phyloP scores from a whole-genome alignment of 2,329 filamentous ascomycete genomes.

The Pezicula carpinea region DNA sequence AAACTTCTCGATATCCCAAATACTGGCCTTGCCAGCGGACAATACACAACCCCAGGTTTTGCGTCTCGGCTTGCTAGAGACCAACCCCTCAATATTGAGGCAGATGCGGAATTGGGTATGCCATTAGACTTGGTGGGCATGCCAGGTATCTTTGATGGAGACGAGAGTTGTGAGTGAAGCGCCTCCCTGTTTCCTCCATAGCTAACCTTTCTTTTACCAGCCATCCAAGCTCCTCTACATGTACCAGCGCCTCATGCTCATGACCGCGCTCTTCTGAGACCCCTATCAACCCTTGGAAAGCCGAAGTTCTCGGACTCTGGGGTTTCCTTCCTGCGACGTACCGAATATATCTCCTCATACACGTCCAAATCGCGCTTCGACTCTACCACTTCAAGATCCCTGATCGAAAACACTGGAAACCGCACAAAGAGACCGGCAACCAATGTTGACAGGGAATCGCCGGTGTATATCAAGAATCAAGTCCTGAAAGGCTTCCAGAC shows the following conservation, averaged over 20 bases:
- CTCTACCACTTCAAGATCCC: conserved; percentile 47
- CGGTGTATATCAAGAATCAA: conserved; percentile 63
- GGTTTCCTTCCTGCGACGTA: conserved; percentile 91
- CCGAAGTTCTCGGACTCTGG: conserved; percentile 69
- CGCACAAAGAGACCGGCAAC: conserved; percentile 40
- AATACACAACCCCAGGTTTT: conserved; percentile 88
- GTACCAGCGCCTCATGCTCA: conserved; percentile 71
- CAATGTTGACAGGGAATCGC: conserved; percentile 51
- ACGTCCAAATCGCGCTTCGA: conserved; percentile 45
- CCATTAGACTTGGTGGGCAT: conserved; percentile 92
- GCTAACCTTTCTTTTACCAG: conserved; percentile 39
- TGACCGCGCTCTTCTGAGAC: conserved; percentile 78
- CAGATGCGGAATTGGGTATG: conserved; percentile 97
- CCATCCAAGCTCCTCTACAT: conserved; percentile 74
- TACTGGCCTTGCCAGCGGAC: conserved; percentile 76
- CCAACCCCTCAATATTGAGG: conserved; percentile 93
- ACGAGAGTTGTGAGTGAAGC: conserved; percentile 73
- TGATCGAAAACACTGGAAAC: conserved; percentile 35
- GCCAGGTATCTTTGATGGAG: conserved; percentile 89
- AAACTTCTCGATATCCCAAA: conserved; percentile 98
- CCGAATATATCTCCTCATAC: conserved; percentile 81
- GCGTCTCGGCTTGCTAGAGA: conserved; percentile 84
- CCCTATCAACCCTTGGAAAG: conserved; percentile 80
- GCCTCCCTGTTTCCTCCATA: conserved; percentile 12
- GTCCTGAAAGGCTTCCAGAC: conserved; percentile 58